Percentiles rank a stretch among this genome's conserved stretches.
Evolutionary conservation across 306 rosid genomes (phyloP).

Genomic region (Quercus wislizeni): DNA sequence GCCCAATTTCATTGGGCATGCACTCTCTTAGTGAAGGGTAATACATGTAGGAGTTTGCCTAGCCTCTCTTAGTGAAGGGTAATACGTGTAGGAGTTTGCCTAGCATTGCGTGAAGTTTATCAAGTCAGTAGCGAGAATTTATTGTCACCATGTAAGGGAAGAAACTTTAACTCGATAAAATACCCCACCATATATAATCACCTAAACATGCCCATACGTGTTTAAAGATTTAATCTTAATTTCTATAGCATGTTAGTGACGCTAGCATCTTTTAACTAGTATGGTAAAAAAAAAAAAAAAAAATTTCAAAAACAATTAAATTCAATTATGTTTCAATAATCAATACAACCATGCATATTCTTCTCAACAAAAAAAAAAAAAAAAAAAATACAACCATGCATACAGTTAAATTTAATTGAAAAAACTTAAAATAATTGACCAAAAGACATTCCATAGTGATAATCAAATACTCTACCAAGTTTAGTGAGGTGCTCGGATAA

Average conservation of each 20-base stretch:
- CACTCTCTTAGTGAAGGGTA: not conserved
- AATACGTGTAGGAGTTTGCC: not conserved
- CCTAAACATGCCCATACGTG: not conserved
- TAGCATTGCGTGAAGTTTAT: not conserved
- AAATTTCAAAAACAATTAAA: too few relatives aligned
- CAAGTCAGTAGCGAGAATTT: not conserved
- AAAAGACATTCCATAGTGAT: not conserved
- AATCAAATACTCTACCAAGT: not conserved
- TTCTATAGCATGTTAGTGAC: too few relatives aligned
- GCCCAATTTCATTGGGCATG: not conserved
- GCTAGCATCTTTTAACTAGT: too few relatives aligned
- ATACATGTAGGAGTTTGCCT: not conserved
- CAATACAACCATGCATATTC: too few relatives aligned
- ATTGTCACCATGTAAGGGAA: not conserved
- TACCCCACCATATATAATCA: not conserved
- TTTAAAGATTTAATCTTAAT: too few relatives aligned
- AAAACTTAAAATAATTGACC: too few relatives aligned
- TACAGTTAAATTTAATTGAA: too few relatives aligned
- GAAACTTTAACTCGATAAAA: not conserved
- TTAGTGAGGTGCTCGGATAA: not conserved
- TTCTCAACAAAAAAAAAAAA: too few relatives aligned
- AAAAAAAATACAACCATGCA: too few relatives aligned
- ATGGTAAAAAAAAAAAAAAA: too few relatives aligned
- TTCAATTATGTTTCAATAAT: too few relatives aligned
- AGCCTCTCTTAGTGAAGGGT: not conserved